These are phyloP conservation scores for Eutrema yunnanense DNA, from an alignment of 345 rosid genomes.

Conservation along the genomic window DNA sequence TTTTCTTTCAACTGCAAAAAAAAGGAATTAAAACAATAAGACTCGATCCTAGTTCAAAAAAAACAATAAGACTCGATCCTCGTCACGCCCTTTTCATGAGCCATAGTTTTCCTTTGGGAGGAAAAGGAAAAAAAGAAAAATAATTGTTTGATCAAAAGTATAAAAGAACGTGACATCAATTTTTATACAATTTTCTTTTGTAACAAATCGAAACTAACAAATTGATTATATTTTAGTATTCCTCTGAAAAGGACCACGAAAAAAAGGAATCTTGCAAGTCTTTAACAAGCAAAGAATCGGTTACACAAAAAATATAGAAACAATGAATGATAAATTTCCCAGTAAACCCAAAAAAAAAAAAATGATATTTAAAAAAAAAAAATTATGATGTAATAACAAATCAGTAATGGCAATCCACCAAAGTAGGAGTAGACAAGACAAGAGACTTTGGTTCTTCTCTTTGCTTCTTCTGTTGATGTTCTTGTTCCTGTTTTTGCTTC, in stretches of 20 bases:
- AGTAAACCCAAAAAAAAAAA: not conserved
- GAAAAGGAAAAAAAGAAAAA: not conserved
- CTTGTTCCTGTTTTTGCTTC: constrained; percentile 45
- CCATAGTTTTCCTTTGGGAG: not conserved
- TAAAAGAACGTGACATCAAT: constrained; percentile 25
- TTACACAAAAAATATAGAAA: not conserved
- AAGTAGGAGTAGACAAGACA: constrained; percentile 56
- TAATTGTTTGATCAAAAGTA: not conserved
- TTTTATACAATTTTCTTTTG: constrained; percentile 3
- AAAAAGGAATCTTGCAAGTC: constrained; percentile 13
- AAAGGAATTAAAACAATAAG: not conserved
- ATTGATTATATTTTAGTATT: constrained; percentile 7
- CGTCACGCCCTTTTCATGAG: constrained; percentile 19
- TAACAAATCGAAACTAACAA: constrained; percentile 22
- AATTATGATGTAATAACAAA: not conserved
- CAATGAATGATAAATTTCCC: not conserved
- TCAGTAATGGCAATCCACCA: constrained; percentile 97
- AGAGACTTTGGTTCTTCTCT: constrained; percentile 40
- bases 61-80: not conserved
- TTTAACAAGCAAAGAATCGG: constrained; percentile 27
- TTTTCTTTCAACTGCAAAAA: not conserved
- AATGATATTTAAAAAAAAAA: not conserved
- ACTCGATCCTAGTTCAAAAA: not conserved
- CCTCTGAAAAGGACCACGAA: not conserved
- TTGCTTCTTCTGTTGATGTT: constrained; percentile 28